Evolutionary conservation across 768 basidiomycete species (phyloP).

Genomic region (Boletus tomentosulus): DNA sequence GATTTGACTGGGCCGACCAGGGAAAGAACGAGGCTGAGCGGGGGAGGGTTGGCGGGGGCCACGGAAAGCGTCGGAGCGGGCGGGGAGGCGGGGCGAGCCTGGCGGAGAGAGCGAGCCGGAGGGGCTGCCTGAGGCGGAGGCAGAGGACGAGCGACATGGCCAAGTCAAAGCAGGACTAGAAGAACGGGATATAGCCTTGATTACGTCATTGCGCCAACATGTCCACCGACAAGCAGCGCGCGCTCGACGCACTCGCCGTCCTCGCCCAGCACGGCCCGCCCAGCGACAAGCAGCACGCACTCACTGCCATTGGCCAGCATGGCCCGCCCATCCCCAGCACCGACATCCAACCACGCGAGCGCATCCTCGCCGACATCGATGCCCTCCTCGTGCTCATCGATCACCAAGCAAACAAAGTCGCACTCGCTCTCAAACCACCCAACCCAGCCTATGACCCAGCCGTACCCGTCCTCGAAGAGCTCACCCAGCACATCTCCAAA

Average conservation of each 20-base stretch:
- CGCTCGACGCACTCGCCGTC: neutral
- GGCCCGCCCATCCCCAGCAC: neutral
- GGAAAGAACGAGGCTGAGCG: slow-evolving; percentile 29
- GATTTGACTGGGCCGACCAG: slow-evolving; percentile 32
- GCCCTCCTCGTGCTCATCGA: slow-evolving; percentile 58
- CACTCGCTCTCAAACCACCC: slow-evolving; percentile 59
- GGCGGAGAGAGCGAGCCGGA: neutral
- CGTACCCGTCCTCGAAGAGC: slow-evolving; percentile 48
- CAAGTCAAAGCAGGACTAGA: neutral
- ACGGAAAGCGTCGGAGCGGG: slow-evolving; percentile 29
- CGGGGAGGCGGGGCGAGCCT: slow-evolving; percentile 33
- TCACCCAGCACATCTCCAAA: slow-evolving; percentile 45
- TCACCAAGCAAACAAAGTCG: slow-evolving; percentile 52
- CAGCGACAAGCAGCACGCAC: neutral
- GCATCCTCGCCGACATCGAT: slow-evolving; percentile 52
- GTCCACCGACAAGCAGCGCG: neutral
- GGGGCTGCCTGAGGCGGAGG: slow-evolving; percentile 4
- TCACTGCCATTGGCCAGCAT: neutral
- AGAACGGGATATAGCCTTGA: neutral
- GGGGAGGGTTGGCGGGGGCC: slow-evolving; percentile 17
- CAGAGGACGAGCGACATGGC: slow-evolving; percentile 7
- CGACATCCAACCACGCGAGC: slow-evolving; percentile 12
- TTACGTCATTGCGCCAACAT: neutral
- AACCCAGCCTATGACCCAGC: slow-evolving; percentile 50
- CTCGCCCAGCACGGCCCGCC: neutral